Base-by-base conservation (phyloP, 495 filamentous ascomycete species). In the Penicillium pancosmium region DNA sequence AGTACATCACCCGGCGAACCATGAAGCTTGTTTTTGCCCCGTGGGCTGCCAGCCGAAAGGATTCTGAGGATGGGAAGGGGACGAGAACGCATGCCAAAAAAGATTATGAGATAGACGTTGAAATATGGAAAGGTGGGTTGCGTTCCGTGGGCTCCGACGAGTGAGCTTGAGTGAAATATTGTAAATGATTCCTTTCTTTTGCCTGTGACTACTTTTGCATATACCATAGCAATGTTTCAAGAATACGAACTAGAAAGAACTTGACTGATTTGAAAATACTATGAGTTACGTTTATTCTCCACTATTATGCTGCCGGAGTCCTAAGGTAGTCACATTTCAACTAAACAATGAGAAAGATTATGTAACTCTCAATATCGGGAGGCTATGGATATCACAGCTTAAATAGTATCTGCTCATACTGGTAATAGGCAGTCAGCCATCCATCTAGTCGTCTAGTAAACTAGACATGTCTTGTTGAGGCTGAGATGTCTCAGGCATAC, bases 1-100 rank as follows among this genome's bases (percentile, higher is more conserved):
- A 71, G 80, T 69, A 54, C 13, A 54, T 57, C 19, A 70, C 67
- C 34, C 65, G 78, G 52, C 73, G 90, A 50, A 88, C 78, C 67
- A 86, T 95, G 82, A 92, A 90, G 68, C 81, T 93, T 12, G 93
- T 91, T 10, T 96, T 95, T 78, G 81, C 85, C 19, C 79, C 85
- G 10, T 92, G 92, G 84, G 82, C 78, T 21, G 71, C 71, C 4
- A 77, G 69, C 3, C 16, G 27, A 36, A 34, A 25, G 13, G 46
- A 55, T 34, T 1, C 50, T 21, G 16, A 23, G 16, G 2, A 54
- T 23, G 46, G 52, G 13, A 40, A 55, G 3, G 18, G 11, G 36
- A 27, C 6, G 18, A 21, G 47, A 12, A 18, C n/a, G 18, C 12
- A 19, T 19, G 52, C 51, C 1, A 58, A 50, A 38, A 55, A 23